Percentiles rank a stretch among this genome's conserved stretches.
These are phyloP conservation scores for Globisporangium splendens DNA, from an alignment of 352 stramenopile genomes.

Conservation along the genomic window DNA sequence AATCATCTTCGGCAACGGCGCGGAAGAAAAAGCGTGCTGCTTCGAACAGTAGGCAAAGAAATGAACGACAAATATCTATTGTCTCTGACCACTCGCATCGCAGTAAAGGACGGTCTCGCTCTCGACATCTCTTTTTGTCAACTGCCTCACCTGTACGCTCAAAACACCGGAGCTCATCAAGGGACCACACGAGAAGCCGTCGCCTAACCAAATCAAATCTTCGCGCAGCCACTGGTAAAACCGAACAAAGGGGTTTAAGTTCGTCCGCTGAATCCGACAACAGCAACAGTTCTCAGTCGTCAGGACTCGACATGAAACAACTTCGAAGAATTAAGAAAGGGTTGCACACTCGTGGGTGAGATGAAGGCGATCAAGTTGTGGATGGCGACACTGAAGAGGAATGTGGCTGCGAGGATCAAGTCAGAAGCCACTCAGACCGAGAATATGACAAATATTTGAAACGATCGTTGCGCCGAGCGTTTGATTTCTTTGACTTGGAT, in stretches of 20 bases:
- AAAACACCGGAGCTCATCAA: not conserved
- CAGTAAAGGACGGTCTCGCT: slow-evolving; percentile 3
- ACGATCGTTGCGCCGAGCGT: slow-evolving; percentile 51
- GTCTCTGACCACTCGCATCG: slow-evolving; percentile 1
- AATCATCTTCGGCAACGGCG: not conserved
- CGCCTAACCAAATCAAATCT: slow-evolving; percentile 1
- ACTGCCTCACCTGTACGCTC: not conserved
- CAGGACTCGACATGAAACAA: slow-evolving; percentile 41
- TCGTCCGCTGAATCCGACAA: slow-evolving; percentile 10
- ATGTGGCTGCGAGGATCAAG: slow-evolving; percentile 11
- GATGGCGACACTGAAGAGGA: slow-evolving; percentile 11
- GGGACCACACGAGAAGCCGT: not conserved
- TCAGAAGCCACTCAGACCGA: slow-evolving; percentile 39
- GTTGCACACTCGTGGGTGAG: slow-evolving; percentile 1
- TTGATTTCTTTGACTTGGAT: slow-evolving; percentile 80
- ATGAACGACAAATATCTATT: slow-evolving; percentile 3
- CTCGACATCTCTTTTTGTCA: slow-evolving; percentile 2
- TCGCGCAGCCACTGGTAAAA: not conserved
- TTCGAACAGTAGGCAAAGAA: not conserved
- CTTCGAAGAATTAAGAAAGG: slow-evolving; percentile 29
- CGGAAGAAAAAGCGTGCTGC: not conserved
- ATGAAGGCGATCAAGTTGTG: not conserved
- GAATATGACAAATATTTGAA: slow-evolving; percentile 67
- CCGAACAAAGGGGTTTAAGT: not conserved
- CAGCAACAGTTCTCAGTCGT: slow-evolving; percentile 15